phyloP scores from a whole-genome alignment of 2,329 filamentous ascomycete species.

The Aspergillus spinulosporus region DNA sequence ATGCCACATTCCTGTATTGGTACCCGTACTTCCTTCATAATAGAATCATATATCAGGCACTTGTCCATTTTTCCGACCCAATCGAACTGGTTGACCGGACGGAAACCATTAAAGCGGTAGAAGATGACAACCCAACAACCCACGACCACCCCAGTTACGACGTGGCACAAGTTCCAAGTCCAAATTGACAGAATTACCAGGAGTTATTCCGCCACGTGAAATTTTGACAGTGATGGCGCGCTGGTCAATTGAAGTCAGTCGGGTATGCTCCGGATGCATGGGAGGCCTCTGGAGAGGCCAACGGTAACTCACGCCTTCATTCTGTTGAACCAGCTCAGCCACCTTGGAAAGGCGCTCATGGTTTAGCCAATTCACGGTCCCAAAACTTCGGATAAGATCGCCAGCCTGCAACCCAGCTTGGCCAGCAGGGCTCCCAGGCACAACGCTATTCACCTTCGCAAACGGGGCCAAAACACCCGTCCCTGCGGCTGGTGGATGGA shows the following conservation, averaged over 20 bases:
- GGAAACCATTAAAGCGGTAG: slow-evolving; percentile 64
- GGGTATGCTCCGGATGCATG: background rate
- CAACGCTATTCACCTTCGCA: slow-evolving; percentile 85
- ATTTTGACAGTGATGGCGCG: slow-evolving; percentile 69
- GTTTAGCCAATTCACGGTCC: slow-evolving; percentile 77
- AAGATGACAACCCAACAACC: slow-evolving; percentile 86
- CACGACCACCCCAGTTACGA: slow-evolving; percentile 85
- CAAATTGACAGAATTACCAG: slow-evolving; percentile 55
- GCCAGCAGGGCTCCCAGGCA: slow-evolving; percentile 75
- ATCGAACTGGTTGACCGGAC: background rate
- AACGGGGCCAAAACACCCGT: slow-evolving; percentile 64
- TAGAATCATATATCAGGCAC: background rate
- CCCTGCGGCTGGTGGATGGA: slow-evolving; percentile 27
- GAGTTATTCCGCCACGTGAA: slow-evolving; percentile 49
- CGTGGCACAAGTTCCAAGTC: slow-evolving; percentile 72
- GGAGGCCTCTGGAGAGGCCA: background rate
- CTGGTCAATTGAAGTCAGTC: slow-evolving; percentile 45
- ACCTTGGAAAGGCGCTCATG: slow-evolving; percentile 84
- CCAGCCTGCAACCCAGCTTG: slow-evolving; percentile 76
- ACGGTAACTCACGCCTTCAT: slow-evolving; percentile 70
- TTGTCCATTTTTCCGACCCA: background rate
- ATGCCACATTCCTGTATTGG: slow-evolving; percentile 21
- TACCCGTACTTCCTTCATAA: slow-evolving; percentile 2
- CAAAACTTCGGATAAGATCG: slow-evolving; percentile 82
- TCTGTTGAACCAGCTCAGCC: slow-evolving; percentile 84